These are phyloP conservation scores for Somion occarium DNA, from an alignment of 1,284 basidiomycete genomes.

Conservation along the genomic window DNA sequence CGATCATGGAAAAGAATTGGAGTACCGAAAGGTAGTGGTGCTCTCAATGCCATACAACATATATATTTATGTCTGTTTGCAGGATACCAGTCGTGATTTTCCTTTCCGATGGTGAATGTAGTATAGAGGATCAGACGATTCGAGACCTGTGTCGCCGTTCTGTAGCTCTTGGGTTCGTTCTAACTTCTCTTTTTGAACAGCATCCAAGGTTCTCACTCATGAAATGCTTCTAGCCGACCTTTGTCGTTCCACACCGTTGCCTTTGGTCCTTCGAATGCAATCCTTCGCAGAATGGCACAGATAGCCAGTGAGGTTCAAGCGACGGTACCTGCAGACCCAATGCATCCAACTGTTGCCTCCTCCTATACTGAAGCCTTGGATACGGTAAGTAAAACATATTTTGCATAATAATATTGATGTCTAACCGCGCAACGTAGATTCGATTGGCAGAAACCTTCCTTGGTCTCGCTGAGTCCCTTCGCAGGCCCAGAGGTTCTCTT, in stretches of 20 bases:
- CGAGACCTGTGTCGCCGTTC: conserved; percentile 43
- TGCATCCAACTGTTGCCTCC: conserved; percentile 39
- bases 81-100: conserved; percentile 62
- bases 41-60: not conserved
- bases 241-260: conserved; percentile 58
- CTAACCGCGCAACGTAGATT: conserved; percentile 33
- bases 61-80: not conserved
- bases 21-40: conserved; percentile 44
- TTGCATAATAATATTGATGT: not conserved
- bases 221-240: conserved; percentile 36
- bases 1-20: conserved; percentile 46
- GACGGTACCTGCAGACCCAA: conserved; percentile 40
- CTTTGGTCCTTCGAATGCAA: conserved; percentile 39
- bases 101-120: conserved; percentile 55
- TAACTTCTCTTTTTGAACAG: not conserved
- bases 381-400: conserved; percentile 40
- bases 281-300: conserved; percentile 47
- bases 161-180: conserved; percentile 42
- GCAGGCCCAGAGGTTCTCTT: conserved; percentile 49
- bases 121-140: conserved; percentile 34
- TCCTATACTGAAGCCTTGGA: conserved; percentile 51
- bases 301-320: conserved; percentile 48
- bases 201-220: not conserved
- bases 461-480: conserved; percentile 54
- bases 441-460: conserved; percentile 57